These are phyloP conservation scores for Yamadazyma diddensiae DNA, from an alignment of 1,139 yeast genomes.

Conservation along the genomic window DNA sequence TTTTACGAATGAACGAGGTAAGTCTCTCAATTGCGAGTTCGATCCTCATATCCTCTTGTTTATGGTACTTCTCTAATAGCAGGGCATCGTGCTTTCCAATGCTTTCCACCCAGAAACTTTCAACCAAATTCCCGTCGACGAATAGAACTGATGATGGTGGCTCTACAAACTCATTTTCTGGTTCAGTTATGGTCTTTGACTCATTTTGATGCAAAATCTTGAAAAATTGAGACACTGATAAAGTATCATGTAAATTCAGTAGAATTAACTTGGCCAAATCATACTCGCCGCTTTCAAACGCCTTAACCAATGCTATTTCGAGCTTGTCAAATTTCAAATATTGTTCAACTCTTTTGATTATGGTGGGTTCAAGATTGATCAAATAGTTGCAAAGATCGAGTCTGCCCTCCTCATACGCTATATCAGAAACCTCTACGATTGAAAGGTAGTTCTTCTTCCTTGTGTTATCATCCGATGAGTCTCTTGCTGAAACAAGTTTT, in stretches of 20 bases:
- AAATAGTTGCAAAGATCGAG: slow-evolving; percentile 61
- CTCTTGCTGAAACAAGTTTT: slow-evolving; percentile 33
- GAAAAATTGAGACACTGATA: slow-evolving; percentile 41
- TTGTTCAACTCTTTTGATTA: slow-evolving; percentile 59
- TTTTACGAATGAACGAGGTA: slow-evolving; percentile 13
- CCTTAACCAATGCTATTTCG: slow-evolving; percentile 65
- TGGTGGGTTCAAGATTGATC: slow-evolving; percentile 65
- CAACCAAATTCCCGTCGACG: slow-evolving; percentile 41
- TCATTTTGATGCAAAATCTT: slow-evolving; percentile 42
- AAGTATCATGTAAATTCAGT: slow-evolving; percentile 41
- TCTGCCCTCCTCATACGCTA: slow-evolving; percentile 86
- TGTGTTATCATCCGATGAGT: slow-evolving; percentile 7
- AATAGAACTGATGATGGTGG: slow-evolving; percentile 17
- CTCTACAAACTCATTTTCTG: slow-evolving; percentile 9
- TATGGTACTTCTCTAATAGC: slow-evolving; percentile 28
- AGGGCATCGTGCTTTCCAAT: slow-evolving; percentile 25
- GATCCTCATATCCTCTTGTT: slow-evolving; percentile 31
- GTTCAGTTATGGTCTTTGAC: slow-evolving; percentile 16
- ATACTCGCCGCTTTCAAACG: slow-evolving; percentile 64
- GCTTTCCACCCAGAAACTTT: slow-evolving; percentile 38
- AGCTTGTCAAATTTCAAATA: slow-evolving; percentile 71
- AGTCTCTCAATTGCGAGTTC: slow-evolving; percentile 24
- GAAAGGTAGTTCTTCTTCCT: slow-evolving; percentile 38
- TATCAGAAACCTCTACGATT: slow-evolving; percentile 60
- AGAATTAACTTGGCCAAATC: slow-evolving; percentile 65